These are phyloP conservation scores for Wickerhamiella musiphila DNA, from an alignment of 805 yeast genomes.

Conservation along the genomic window DNA sequence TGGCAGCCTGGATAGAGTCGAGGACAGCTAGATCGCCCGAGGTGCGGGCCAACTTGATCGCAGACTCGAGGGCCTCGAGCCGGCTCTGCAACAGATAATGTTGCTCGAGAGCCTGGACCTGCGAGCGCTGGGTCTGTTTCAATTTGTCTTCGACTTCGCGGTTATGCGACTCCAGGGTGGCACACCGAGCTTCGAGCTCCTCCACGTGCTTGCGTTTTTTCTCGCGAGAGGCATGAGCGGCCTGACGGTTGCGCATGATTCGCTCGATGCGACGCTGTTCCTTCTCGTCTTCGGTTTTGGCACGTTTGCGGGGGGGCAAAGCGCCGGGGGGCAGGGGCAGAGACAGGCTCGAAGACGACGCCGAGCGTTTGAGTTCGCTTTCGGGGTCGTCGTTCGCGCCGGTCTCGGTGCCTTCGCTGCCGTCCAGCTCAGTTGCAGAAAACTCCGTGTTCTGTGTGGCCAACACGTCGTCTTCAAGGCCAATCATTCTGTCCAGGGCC, in stretches of 20 bases:
- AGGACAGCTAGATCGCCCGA: slow-evolving; percentile 12
- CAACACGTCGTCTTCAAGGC: neutral
- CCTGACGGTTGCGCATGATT: slow-evolving; percentile 81
- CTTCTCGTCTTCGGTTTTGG: slow-evolving; percentile 90
- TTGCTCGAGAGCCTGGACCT: slow-evolving; percentile 6
- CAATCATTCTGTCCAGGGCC: neutral
- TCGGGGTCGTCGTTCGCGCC: neutral
- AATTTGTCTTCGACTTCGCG: slow-evolving; percentile 13
- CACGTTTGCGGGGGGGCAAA: slow-evolving; percentile 89
- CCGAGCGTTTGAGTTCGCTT: no score
- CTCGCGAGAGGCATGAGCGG: slow-evolving; percentile 95
- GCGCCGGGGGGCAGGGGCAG: slow-evolving; percentile 26
- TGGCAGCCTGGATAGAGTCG: slow-evolving; percentile 3
- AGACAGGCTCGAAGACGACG: slow-evolving; percentile 18
- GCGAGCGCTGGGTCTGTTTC: slow-evolving; percentile 7
- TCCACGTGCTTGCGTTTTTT: slow-evolving; percentile 89
- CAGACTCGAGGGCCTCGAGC: slow-evolving; percentile 14
- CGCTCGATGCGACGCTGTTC: slow-evolving; percentile 92
- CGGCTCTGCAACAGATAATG: slow-evolving; percentile 7
- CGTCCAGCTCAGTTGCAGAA: slow-evolving; percentile 2
- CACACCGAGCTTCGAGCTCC: slow-evolving; percentile 45
- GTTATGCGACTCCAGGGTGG: slow-evolving; percentile 16
- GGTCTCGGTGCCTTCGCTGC: neutral
- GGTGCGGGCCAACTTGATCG: slow-evolving; percentile 10
- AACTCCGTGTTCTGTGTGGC: neutral